phyloP scores from a whole-genome alignment of 2,329 filamentous ascomycete genomes.

The Raffaelea albimanens region DNA sequence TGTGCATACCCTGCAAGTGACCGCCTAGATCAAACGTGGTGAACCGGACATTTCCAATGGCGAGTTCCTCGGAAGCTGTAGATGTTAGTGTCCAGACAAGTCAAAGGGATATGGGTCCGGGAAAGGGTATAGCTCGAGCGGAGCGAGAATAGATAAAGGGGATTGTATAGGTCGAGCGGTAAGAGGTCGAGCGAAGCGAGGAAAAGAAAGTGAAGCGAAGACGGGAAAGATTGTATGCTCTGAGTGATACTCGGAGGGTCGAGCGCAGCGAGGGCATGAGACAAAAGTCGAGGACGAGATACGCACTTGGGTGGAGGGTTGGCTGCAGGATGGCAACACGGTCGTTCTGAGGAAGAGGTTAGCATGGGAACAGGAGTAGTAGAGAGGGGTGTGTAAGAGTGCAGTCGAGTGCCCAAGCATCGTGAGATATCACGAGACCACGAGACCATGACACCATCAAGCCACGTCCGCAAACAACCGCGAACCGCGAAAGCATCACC shows the following conservation, averaged over 20 bases:
- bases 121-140: no score
- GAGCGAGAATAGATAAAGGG: no score
- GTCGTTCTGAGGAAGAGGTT: constrained; percentile 55
- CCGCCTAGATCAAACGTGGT: constrained; percentile 91
- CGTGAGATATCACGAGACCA: background rate
- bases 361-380: background rate
- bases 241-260: background rate
- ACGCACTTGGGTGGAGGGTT: constrained; percentile 81
- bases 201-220: background rate
- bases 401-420: no score
- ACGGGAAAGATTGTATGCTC: background rate
- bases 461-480: no score
- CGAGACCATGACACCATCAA: no score
- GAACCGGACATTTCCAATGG: constrained; percentile 88
- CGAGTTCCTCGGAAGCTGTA: constrained; percentile 78
- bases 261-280: background rate
- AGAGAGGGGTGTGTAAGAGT: no score
- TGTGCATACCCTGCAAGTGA: constrained; percentile 70
- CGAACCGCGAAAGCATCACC: constrained; percentile 9
- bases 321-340: constrained; percentile 85
- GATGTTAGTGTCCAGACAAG: no score
- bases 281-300: background rate
- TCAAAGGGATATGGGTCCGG: no score
- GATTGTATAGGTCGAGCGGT: background rate
- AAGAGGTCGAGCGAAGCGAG: background rate